Conservation (phyloP, 2,329 filamentous ascomycete genomes). For the Aspergillus sergii region DNA sequence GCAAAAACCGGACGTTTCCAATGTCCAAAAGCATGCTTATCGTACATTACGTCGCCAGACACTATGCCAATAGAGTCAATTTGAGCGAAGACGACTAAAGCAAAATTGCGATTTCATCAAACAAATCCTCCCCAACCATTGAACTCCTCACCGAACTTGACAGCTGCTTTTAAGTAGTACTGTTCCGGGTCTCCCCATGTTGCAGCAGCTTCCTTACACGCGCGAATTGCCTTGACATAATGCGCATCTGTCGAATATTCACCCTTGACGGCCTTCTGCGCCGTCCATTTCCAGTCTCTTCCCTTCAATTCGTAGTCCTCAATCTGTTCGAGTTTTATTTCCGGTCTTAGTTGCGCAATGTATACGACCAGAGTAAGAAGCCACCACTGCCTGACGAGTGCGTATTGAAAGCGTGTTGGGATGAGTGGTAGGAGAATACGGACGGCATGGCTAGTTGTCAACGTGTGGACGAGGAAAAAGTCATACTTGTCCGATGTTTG, state of each 20-base stretch:
- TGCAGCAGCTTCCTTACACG: conserved; percentile 41
- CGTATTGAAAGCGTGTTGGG: conserved; percentile 71
- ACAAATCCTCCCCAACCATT: conserved; percentile 67
- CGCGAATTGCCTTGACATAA: conserved; percentile 80
- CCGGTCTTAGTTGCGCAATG: conserved; percentile 72
- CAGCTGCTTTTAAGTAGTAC: conserved; percentile 53
- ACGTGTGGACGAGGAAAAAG: conserved; percentile 78
- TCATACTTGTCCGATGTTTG: conserved; percentile 63
- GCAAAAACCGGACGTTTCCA: background rate
- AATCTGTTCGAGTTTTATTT: conserved; percentile 68
- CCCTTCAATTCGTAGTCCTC: conserved; percentile 61
- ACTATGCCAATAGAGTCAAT: background rate
- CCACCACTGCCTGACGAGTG: conserved; percentile 86
- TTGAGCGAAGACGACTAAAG: background rate
- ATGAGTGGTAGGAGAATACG: conserved; percentile 81
- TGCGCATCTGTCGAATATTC: conserved; percentile 73
- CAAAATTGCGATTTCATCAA: conserved; percentile 10
- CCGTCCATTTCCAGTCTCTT: conserved; percentile 76
- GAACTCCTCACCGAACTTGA: conserved; percentile 53
- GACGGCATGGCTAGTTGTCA: conserved; percentile 86
- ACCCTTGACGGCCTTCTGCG: conserved; percentile 69
- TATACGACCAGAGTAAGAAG: conserved; percentile 78
- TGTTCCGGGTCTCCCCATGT: conserved; percentile 49
- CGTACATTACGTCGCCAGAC: background rate
- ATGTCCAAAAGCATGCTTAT: background rate